A percentile compares a stretch with the other conserved stretches of the same genome.
Conservation (phyloP, 2,329 filamentous ascomycete species). For the Aspergillus aculeatinus region DNA sequence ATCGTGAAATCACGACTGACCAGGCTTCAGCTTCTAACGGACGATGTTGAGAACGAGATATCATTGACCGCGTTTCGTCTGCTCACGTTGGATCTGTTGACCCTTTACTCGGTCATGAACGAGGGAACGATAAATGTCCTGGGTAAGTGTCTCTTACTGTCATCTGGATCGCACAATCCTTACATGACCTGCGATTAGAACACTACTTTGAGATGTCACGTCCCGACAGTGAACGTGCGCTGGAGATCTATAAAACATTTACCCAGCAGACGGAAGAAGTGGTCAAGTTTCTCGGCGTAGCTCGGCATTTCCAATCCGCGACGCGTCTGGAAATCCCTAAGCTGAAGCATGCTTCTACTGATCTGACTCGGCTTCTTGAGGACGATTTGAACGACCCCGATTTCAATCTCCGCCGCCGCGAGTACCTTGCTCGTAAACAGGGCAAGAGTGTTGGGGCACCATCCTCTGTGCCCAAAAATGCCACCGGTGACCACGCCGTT, state of each 20-base stretch:
- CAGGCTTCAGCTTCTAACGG: constrained; percentile 69
- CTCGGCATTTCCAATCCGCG: constrained; percentile 85
- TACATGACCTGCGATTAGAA: constrained; percentile 52
- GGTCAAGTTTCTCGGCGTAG: constrained; percentile 82
- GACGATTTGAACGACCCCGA: constrained; percentile 94
- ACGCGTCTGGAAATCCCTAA: constrained; percentile 94
- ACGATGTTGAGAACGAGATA: constrained; percentile 94
- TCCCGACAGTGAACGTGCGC: constrained; percentile 84
- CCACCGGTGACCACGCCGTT: constrained; percentile 26
- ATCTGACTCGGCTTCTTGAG: constrained; percentile 82
- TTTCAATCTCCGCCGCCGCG: constrained; percentile 87
- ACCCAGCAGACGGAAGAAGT: constrained; percentile 89
- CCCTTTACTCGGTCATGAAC: constrained; percentile 92
- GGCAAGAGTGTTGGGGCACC: constrained; percentile 58
- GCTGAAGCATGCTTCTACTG: constrained; percentile 93
- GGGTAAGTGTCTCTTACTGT: constrained; percentile 55
- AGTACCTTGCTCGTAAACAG: constrained; percentile 86
- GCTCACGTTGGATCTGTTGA: constrained; percentile 82
- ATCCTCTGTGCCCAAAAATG: constrained; percentile 11
- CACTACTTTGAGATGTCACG: constrained; percentile 99
- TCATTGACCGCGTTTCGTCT: constrained; percentile 90
- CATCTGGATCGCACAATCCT: constrained; percentile 7
- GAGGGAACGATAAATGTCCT: constrained; percentile 96
- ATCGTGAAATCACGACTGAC: constrained; percentile 13
- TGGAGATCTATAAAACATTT: constrained; percentile 89